Evolutionary conservation across 2,329 filamentous ascomycete species (phyloP).

Genomic region (Aureobasidium sp.): DNA sequence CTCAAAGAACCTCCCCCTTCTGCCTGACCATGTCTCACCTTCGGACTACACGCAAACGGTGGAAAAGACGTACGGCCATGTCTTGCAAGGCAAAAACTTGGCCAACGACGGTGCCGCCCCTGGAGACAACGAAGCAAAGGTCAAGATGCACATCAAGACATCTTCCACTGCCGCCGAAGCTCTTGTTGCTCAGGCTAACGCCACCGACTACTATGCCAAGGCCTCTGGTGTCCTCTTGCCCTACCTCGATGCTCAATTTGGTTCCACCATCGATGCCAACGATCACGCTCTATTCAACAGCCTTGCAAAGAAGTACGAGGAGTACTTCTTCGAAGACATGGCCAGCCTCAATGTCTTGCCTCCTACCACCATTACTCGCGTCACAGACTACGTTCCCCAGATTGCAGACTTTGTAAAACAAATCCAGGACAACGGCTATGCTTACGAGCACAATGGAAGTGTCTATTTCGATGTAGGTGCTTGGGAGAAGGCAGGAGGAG

Average conservation of each 20-base stretch:
- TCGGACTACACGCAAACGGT: constrained; percentile 38
- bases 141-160: constrained; percentile 78
- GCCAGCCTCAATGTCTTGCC: constrained; percentile 72
- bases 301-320: constrained; percentile 76
- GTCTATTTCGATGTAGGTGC: constrained; percentile 89
- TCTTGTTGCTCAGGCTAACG: constrained; percentile 28
- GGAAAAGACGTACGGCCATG: constrained; percentile 43
- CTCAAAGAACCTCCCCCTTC: constrained; percentile 57
- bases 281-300: constrained; percentile 75
- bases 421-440: constrained; percentile 78
- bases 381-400: constrained; percentile 85
- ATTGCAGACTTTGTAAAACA: constrained; percentile 78
- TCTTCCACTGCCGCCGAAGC: constrained; percentile 45
- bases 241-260: constrained; percentile 62
- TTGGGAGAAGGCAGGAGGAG: constrained; percentile 76
- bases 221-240: constrained; percentile 65
- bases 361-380: constrained; percentile 73
- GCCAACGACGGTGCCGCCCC: constrained; percentile 44
- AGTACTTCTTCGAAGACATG: constrained; percentile 85
- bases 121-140: constrained; percentile 72
- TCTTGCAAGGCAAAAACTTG: constrained; percentile 47
- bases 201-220: constrained; percentile 44
- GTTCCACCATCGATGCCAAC: constrained; percentile 47
- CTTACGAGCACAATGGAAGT: constrained; percentile 60
- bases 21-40: constrained; percentile 34